Conservation (phyloP, 306 rosid genomes). For the Morella rubra region DNA sequence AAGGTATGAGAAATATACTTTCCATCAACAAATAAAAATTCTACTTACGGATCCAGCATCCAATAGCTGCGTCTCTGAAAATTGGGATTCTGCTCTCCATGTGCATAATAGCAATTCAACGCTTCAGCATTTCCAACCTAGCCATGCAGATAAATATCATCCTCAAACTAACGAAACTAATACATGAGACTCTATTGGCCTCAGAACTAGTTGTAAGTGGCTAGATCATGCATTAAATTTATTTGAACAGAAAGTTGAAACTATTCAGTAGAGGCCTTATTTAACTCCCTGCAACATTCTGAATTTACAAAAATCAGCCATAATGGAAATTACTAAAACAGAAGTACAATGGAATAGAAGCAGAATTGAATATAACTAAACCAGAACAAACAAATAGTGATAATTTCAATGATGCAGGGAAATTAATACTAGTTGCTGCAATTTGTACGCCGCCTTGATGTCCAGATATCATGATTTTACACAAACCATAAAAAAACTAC, state of each 20-base stretch:
- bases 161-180: slow-evolving; percentile 28
- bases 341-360: slow-evolving; percentile 4
- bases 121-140: slow-evolving; percentile 92
- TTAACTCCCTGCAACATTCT: slow-evolving; percentile 12
- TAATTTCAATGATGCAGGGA: neutral
- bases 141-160: slow-evolving; percentile 31
- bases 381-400: neutral
- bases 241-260: slow-evolving; percentile 3
- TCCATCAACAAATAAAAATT: slow-evolving; percentile 23
- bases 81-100: slow-evolving; percentile 81
- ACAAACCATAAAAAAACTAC: neutral
- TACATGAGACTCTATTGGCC: slow-evolving; percentile 19
- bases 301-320: neutral
- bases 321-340: neutral
- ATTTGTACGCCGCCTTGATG: neutral
- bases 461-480: neutral
- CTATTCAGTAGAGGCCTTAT: slow-evolving; percentile 15
- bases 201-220: neutral
- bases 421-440: neutral
- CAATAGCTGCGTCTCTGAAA: slow-evolving; percentile 97
- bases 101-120: slow-evolving; percentile 93
- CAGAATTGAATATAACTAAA: slow-evolving; percentile 1
- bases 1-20: slow-evolving; percentile 18
- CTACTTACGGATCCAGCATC: slow-evolving; percentile 94
- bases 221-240: neutral